Evolutionary conservation across 257 asterid species (phyloP).

Genomic region (Primulina tabacum): DNA sequence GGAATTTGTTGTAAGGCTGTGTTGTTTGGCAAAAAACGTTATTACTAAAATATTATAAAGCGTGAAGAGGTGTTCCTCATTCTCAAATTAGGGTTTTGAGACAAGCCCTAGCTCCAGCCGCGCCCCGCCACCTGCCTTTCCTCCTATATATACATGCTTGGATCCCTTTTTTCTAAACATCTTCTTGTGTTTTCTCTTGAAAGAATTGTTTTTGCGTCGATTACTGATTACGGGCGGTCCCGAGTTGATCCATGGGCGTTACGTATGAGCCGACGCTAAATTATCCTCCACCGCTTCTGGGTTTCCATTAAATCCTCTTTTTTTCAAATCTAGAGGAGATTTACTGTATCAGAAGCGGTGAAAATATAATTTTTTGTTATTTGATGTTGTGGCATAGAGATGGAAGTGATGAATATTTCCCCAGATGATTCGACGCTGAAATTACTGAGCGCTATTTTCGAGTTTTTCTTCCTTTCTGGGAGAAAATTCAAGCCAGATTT

Average conservation of each 20-base stretch:
- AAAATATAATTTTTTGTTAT: conserved; percentile 21
- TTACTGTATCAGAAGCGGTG: conserved; percentile 40
- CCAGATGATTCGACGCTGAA: conserved; percentile 92
- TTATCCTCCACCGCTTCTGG: conserved; percentile 34
- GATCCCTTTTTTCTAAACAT: background rate
- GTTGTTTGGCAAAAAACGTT: background rate
- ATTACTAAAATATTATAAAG: background rate
- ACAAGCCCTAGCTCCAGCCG: conserved; percentile 21
- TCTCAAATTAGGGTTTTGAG: conserved; percentile 33
- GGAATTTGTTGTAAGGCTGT: no score
- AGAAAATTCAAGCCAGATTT: conserved; percentile 64
- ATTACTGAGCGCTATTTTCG: conserved; percentile 61
- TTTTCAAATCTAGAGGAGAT: conserved; percentile 16
- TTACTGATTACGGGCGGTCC: conserved; percentile 72
- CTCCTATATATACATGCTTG: conserved; percentile 25
- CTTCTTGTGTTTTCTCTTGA: background rate
- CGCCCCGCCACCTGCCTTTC: conserved; percentile 15
- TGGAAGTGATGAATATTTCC: conserved; percentile 77
- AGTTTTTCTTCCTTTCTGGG: conserved; percentile 30
- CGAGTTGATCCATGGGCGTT: conserved; percentile 23
- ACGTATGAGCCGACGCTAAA: conserved; percentile 47
- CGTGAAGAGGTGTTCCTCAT: background rate
- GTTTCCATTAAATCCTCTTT: conserved; percentile 7
- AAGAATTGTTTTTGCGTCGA: conserved; percentile 43
- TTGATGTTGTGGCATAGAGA: conserved; percentile 19